These are phyloP conservation scores for Leptographium radiaticola DNA, from an alignment of 2,329 filamentous ascomycete species.

Conservation along the genomic window DNA sequence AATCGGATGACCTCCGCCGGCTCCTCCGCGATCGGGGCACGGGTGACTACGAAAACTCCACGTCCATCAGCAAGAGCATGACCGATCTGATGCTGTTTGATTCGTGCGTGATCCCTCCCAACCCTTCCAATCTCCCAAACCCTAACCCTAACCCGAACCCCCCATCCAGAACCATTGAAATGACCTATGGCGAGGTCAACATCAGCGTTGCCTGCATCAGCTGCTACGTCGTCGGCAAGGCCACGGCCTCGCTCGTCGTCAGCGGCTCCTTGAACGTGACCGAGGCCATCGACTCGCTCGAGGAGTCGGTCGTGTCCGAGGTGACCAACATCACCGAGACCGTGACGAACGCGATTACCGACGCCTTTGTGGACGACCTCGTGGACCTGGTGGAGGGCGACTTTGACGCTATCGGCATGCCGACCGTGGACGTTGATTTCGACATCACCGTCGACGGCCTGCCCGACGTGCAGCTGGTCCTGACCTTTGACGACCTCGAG, in stretches of 20 bases:
- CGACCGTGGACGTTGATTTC: conserved; percentile 24
- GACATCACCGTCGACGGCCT: conserved; percentile 26
- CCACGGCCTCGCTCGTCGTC: conserved; percentile 1
- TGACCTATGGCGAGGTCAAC: not conserved
- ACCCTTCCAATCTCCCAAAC: too few species aligned
- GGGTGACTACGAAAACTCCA: not conserved
- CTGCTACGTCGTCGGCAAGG: conserved; percentile 6
- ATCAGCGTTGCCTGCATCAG: conserved; percentile 2
- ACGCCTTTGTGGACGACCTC: conserved; percentile 15
- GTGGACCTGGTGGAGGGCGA: not conserved
- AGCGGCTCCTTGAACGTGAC: conserved; percentile 1
- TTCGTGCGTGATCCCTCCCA: not conserved
- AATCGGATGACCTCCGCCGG: too few species aligned
- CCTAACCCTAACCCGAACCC: not conserved
- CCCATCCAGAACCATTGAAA: not conserved
- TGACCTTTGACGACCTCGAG: conserved; percentile 38
- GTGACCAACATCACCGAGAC: conserved; percentile 13
- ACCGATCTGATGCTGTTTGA: conserved; percentile 1
- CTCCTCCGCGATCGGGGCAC: too few species aligned
- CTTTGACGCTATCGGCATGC: conserved; percentile 5
- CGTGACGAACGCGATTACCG: conserved; percentile 19
- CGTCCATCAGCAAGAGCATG: conserved; percentile 8
- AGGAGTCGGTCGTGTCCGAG: not conserved
- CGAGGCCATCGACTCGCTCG: not conserved
- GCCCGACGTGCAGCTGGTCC: conserved; percentile 26